phyloP scores from a whole-genome alignment of 192 early-diverging fungal genomes.

The Allomyces macrogynus region DNA sequence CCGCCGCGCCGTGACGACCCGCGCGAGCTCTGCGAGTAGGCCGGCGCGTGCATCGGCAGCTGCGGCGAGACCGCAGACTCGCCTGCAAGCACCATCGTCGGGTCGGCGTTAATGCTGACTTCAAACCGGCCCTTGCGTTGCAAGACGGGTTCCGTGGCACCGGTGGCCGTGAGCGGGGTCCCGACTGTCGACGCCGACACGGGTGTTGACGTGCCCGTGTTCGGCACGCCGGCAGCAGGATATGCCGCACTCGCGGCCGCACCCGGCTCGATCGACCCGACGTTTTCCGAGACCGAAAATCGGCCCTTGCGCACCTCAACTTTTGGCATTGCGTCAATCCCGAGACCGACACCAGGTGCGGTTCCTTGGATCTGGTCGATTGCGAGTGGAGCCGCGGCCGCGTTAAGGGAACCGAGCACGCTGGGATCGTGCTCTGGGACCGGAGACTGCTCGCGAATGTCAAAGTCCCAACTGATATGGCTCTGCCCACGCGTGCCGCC shows the following conservation, averaged over 20 bases:
- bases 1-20: no score
- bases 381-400: not conserved
- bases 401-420: not conserved
- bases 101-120: not conserved
- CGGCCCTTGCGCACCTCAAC: not conserved
- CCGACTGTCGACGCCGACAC: not conserved
- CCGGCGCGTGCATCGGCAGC: no score
- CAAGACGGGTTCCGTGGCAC: not conserved
- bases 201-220: not conserved
- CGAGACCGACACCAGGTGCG: not conserved
- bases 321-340: not conserved
- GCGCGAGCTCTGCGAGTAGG: no score
- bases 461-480: not conserved
- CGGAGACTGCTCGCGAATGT: not conserved
- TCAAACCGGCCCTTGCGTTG: not conserved
- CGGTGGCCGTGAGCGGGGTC: not conserved
- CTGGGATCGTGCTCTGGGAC: not conserved
- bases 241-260: not conserved
- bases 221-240: not conserved
- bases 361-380: no score
- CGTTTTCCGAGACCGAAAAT: not conserved
- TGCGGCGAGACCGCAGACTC: no score
- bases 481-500: not conserved
- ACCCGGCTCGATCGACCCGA: not conserved
- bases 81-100: no score